These are phyloP conservation scores for Pseudogymnoascus sp. DNA, from an alignment of 2,329 filamentous ascomycete genomes.

Conservation along the genomic window DNA sequence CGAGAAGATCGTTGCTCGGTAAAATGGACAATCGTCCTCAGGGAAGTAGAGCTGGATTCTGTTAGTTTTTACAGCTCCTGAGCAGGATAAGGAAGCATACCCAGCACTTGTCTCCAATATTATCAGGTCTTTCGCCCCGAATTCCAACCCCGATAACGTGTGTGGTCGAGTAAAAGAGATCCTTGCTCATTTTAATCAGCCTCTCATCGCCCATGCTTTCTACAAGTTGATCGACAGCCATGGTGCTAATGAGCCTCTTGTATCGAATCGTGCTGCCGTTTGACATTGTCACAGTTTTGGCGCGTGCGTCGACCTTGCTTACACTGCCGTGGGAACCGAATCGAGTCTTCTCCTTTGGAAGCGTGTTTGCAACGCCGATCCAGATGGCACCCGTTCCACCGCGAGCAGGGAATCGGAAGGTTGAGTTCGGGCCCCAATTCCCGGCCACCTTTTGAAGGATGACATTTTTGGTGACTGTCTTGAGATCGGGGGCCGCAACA, in stretches of 20 bases:
- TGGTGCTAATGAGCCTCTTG: conserved; percentile 88
- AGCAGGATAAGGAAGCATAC: conserved; percentile 37
- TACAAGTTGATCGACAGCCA: conserved; percentile 85
- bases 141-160: conserved; percentile 96
- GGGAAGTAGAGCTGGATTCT: conserved; percentile 79
- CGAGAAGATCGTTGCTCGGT: conserved; percentile 99
- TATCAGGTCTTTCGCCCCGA: conserved; percentile 82
- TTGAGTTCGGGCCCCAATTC: conserved; percentile 97
- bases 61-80: conserved; percentile 21
- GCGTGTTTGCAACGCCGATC: conserved; percentile 90
- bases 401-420: conserved; percentile 93
- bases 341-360: conserved; percentile 84
- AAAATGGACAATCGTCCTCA: conserved; percentile 97
- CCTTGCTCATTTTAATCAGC: conserved; percentile 75
- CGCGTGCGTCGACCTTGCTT: conserved; percentile 75
- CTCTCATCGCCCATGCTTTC: conserved; percentile 84
- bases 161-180: conserved; percentile 91
- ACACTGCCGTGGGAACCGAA: conserved; percentile 83
- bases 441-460: conserved; percentile 93
- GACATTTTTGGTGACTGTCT: conserved; percentile 87
- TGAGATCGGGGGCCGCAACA: conserved; percentile 93
- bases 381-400: conserved; percentile 98
- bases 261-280: conserved; percentile 88
- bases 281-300: conserved; percentile 72
- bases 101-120: conserved; percentile 99